Evolutionary conservation across 2,329 filamentous ascomycete genomes (phyloP).

Genomic region (Cladosporium austrohemisphaericum): DNA sequence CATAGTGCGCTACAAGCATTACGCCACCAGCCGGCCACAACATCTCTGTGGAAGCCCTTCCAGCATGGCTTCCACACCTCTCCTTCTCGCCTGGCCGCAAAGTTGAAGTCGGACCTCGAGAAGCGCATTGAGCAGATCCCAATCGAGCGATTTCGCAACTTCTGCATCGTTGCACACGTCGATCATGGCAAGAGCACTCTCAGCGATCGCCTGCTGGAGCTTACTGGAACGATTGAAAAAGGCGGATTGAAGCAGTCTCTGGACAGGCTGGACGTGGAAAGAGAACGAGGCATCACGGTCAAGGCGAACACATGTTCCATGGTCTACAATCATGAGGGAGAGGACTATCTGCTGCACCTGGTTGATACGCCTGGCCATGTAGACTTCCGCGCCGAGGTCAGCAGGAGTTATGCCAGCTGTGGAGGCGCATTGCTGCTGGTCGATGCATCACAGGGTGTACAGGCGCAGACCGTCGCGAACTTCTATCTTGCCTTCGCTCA

Average conservation of each 20-base stretch:
- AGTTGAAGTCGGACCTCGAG: slow-evolving; percentile 53
- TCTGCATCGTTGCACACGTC: slow-evolving; percentile 97
- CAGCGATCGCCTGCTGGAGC: slow-evolving; percentile 84
- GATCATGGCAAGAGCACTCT: slow-evolving; percentile 98
- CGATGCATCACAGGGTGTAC: slow-evolving; percentile 92
- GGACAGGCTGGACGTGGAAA: slow-evolving; percentile 94
- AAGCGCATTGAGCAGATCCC: slow-evolving; percentile 69
- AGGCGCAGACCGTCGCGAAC: slow-evolving; percentile 97
- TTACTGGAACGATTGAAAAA: slow-evolving; percentile 86
- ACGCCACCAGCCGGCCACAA: slow-evolving; percentile 14
- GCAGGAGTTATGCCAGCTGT: slow-evolving; percentile 91
- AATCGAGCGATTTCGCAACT: slow-evolving; percentile 81
- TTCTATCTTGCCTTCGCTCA: slow-evolving; percentile 97
- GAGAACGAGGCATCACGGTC: slow-evolving; percentile 94
- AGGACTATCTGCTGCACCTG: slow-evolving; percentile 89
- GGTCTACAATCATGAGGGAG: slow-evolving; percentile 81
- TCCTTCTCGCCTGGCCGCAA: slow-evolving; percentile 33
- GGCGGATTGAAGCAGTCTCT: slow-evolving; percentile 91
- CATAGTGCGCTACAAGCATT: slow-evolving; percentile 15
- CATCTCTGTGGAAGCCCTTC: slow-evolving; percentile 1
- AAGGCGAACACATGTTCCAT: slow-evolving; percentile 98
- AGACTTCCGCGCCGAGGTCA: slow-evolving; percentile 95
- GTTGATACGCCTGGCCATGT: slow-evolving; percentile 98
- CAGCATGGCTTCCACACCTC: slow-evolving; percentile 15
- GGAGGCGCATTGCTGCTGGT: slow-evolving; percentile 89